Percentiles rank a stretch among this genome's conserved stretches.
Conservation (phyloP, 2,329 filamentous ascomycete genomes). For the Zymoseptoria passerinii region DNA sequence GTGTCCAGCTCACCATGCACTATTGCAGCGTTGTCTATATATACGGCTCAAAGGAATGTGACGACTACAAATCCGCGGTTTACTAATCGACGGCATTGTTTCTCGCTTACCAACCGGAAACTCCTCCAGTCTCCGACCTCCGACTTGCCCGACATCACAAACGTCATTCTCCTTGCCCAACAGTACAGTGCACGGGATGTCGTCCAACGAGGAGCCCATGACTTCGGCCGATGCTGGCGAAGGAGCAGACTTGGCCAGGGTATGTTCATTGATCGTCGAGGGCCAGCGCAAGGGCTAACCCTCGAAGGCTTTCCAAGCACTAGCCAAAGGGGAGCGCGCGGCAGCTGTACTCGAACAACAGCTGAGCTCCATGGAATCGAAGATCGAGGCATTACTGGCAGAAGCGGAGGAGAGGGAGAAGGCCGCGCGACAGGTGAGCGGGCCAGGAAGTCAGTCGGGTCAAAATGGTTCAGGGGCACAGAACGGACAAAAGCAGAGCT, state of each 20-base stretch:
- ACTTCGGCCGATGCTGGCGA: slow-evolving; percentile 2
- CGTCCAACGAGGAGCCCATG: neutral
- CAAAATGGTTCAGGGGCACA: neutral
- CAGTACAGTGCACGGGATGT: neutral
- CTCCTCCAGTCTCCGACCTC: neutral
- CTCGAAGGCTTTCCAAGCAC: slow-evolving; percentile 42
- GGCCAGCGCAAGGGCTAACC: neutral
- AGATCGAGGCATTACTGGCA: slow-evolving; percentile 46
- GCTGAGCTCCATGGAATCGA: slow-evolving; percentile 46
- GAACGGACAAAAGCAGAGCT: neutral
- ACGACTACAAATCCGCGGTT: neutral
- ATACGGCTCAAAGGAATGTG: neutral
- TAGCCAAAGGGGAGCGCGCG: slow-evolving; percentile 48
- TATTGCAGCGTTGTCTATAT: neutral
- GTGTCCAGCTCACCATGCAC: too few species aligned
- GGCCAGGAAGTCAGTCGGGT: neutral
- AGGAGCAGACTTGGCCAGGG: slow-evolving; percentile 9
- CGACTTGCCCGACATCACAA: too few species aligned
- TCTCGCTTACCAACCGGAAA: neutral
- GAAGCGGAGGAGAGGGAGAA: slow-evolving; percentile 38
- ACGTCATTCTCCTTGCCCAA: neutral
- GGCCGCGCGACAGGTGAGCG: slow-evolving; percentile 16
- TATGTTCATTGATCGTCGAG: neutral
- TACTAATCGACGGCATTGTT: neutral
- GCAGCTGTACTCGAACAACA: slow-evolving; percentile 49